Conservation (phyloP, 2,329 filamentous ascomycete genomes). For the Leptographium lundbergii region DNA sequence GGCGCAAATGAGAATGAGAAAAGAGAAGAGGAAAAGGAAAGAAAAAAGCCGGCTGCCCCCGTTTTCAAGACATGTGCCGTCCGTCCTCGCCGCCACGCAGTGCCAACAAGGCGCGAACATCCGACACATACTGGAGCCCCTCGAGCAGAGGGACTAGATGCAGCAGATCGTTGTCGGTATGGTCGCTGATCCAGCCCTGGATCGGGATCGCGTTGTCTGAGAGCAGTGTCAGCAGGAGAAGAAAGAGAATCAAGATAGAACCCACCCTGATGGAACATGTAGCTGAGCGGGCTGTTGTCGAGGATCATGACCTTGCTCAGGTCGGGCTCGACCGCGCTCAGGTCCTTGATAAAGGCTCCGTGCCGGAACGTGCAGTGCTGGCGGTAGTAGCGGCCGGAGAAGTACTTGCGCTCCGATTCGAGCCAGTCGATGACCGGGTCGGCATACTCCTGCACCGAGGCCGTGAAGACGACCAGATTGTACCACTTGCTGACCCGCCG, state of each 20-base stretch:
- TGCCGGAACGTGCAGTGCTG: constrained; percentile 96
- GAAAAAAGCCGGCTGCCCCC: not conserved
- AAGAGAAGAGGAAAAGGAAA: not conserved
- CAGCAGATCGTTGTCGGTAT: constrained; percentile 88
- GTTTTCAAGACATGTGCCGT: constrained; percentile 37
- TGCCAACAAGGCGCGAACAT: constrained; percentile 82
- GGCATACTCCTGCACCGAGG: constrained; percentile 95
- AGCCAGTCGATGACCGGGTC: constrained; percentile 99
- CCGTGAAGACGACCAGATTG: constrained; percentile 92
- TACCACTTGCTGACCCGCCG: constrained; percentile 95
- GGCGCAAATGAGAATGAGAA: not conserved
- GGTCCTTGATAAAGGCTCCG: constrained; percentile 94
- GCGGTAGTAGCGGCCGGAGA: constrained; percentile 83
- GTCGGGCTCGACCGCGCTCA: constrained; percentile 91
- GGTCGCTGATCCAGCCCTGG: constrained; percentile 98
- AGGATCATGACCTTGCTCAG: constrained; percentile 97
- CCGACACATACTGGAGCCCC: constrained; percentile 89
- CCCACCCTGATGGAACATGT: constrained; percentile 95
- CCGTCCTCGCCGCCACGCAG: constrained; percentile 75
- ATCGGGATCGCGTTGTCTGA: constrained; percentile 97
- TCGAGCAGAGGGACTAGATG: constrained; percentile 88
- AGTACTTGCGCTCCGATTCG: constrained; percentile 92
- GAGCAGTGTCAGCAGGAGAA: constrained; percentile 10
- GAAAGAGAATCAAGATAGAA: constrained; percentile 6
- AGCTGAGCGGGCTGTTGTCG: constrained; percentile 96